phyloP scores from a whole-genome alignment of 371 early-diverging fungal species.

The Rhizopus stolonifer region DNA sequence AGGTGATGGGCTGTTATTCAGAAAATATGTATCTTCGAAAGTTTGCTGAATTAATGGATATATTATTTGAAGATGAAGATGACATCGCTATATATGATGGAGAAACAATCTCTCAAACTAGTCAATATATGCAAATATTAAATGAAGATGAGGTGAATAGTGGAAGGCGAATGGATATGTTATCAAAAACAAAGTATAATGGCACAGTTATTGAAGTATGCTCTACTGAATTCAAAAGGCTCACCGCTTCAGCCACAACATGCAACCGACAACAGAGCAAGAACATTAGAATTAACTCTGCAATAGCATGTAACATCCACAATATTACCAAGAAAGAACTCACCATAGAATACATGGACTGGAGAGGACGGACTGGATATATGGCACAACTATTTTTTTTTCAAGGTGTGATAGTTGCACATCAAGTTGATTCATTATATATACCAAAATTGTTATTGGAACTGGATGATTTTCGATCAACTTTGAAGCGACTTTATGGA shows the following conservation, averaged over 20 bases:
- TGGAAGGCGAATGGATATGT: constrained; percentile 16
- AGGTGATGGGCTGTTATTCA: constrained; percentile 18
- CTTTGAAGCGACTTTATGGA: constrained; percentile 13
- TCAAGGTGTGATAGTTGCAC: constrained; percentile 10
- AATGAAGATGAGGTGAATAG: constrained; percentile 17
- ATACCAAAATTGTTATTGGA: constrained; percentile 19
- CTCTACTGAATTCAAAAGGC: constrained; percentile 18
- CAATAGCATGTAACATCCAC: constrained; percentile 19
- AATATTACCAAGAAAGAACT: constrained; percentile 16
- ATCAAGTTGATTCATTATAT: constrained; percentile 17
- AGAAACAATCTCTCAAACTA: constrained; percentile 16
- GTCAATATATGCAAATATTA: constrained; percentile 13
- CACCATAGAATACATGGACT: constrained; percentile 18
- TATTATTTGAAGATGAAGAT: constrained; percentile 25
- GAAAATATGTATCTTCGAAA: constrained; percentile 22
- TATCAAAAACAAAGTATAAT: constrained; percentile 20
- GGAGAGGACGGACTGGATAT: constrained; percentile 14
- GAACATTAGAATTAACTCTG: constrained; percentile 23
- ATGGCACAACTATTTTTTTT: constrained; percentile 16
- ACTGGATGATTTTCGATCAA: constrained; percentile 17
- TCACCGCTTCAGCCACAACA: constrained; percentile 14
- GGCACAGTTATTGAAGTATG: constrained; percentile 18
- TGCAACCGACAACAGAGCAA: constrained; percentile 21
- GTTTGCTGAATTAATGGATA: constrained; percentile 18
- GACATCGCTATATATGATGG: constrained; percentile 22